Base-by-base conservation (phyloP, 331 rosid species). In the Quercus lobata region DNA sequence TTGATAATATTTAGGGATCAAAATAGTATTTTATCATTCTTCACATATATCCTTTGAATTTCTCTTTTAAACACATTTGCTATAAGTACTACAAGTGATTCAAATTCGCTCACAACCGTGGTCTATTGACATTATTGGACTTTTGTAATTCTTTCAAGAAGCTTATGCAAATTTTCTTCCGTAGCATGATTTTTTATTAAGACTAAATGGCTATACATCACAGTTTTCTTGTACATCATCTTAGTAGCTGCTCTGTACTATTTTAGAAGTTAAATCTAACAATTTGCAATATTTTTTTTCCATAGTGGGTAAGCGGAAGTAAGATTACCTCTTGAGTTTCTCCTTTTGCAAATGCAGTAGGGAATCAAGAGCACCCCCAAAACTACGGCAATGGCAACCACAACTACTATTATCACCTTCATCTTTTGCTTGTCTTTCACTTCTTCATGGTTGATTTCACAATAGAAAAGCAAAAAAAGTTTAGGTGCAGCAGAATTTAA, bases 401-500 rank as follows among this genome's bases (percentile, higher is more conserved):
- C 78, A 41, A 32, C 57, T 49, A 76, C 73, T 57, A 82, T n/a
- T 53, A n/a, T 21, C 25, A 72, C 17, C 49, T 8, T 72, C 35
- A 4, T 53, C 25, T 54, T 72, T 19, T 49, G 76, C 25, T 32
- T 4, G 15, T 37, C 12, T 37, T 37, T 37, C 11, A 37, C 46
- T 37, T 37, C 44, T 1, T 2, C 46, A 37, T 2, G 41, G 44
- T 72, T 53, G 46, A 53, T 1, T 22, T 24, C 19, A 52, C n/a
- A 8, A 32, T 25, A 72, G 9, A 5, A 72, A 22, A 72, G 24
- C n/a, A 53, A 53, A 15, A 1, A 1, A 25, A 72, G 4, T 60
- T 61, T 55, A 81, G 16, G n/a, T 15, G 11, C 18, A 22, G 17
- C 56, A 37, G 16, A 71, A 17, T 11, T 37, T 37, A 37, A 37